phyloP scores from a whole-genome alignment of 192 early-diverging fungal species.

The Linnemannia hyalina region DNA sequence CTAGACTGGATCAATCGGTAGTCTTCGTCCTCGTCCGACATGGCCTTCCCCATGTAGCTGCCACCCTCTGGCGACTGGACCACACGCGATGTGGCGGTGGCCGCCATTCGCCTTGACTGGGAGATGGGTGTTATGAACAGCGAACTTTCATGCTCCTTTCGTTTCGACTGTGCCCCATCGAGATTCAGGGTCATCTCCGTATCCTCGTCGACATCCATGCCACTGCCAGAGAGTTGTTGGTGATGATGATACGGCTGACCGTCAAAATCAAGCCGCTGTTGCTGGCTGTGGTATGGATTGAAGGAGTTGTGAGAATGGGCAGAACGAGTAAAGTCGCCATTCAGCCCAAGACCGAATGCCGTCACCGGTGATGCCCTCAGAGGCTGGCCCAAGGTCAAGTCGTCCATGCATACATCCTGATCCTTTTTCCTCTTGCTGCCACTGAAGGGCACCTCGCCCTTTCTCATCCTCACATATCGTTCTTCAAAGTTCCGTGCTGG shows the following conservation, averaged over 20 bases:
- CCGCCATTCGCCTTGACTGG: neutral
- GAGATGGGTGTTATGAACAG: neutral
- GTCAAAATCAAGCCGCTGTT: slow-evolving; percentile 20
- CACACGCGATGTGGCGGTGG: neutral
- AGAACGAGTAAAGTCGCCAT: neutral
- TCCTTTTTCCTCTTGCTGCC: slow-evolving; percentile 34
- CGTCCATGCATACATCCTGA: slow-evolving; percentile 10
- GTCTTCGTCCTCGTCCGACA: slow-evolving; percentile 12
- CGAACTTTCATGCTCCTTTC: neutral
- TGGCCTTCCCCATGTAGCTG: neutral
- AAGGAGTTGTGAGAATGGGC: neutral
- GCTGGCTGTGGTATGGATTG: neutral
- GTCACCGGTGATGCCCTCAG: neutral
- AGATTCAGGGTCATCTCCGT: neutral
- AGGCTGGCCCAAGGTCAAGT: neutral
- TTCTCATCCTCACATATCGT: slow-evolving; percentile 48
- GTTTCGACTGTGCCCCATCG: neutral
- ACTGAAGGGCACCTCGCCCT: slow-evolving; percentile 41
- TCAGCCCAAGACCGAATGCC: slow-evolving; percentile 7
- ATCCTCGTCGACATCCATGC: neutral
- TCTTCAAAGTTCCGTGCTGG: slow-evolving; percentile 28
- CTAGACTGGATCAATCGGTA: slow-evolving; percentile 23
- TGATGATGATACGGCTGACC: slow-evolving; percentile 12
- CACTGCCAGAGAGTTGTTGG: neutral
- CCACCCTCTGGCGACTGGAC: neutral